Evolutionary conservation across 139 green algal species (phyloP).

Genomic region (Micractinium sp.): DNA sequence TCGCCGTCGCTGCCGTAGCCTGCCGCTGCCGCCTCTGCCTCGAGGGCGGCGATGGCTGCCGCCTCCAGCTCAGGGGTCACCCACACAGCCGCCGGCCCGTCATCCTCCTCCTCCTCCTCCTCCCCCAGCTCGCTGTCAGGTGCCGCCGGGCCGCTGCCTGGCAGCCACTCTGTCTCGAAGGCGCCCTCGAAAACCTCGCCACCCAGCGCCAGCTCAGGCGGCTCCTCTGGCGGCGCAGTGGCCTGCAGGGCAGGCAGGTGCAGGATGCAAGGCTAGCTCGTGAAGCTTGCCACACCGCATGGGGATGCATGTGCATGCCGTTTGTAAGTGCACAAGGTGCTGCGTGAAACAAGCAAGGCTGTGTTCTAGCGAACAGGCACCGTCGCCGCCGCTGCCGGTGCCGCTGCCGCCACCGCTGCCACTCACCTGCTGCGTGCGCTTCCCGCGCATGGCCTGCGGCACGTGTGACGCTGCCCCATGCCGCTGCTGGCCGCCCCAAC

Average conservation of each 20-base stretch:
- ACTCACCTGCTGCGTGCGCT: neutral
- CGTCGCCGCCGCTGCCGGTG: neutral
- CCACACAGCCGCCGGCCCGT: conserved; percentile 11
- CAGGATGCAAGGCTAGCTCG: neutral
- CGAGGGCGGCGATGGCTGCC: neutral
- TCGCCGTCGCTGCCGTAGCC: neutral
- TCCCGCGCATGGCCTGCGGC: neutral
- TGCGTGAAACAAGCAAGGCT: neutral
- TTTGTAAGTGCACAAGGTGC: neutral
- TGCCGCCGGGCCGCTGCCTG: neutral
- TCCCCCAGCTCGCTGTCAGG: neutral
- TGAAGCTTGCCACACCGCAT: neutral
- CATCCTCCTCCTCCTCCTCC: neutral
- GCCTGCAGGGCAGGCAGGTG: neutral
- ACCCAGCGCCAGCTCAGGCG: neutral
- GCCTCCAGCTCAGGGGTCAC: conserved; percentile 20
- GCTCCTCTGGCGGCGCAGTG: neutral
- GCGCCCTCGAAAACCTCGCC: neutral
- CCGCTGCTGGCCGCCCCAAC: neutral
- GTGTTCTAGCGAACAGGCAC: neutral
- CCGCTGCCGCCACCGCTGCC: neutral
- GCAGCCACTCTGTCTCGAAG: neutral
- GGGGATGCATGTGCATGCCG: neutral
- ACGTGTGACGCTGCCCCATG: neutral
- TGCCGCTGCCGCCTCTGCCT: neutral